Percentiles rank a stretch among this genome's conserved stretches.
These are phyloP conservation scores for Zygnema circumcarinatum DNA, from an alignment of 139 green algal genomes.

Conservation along the genomic window DNA sequence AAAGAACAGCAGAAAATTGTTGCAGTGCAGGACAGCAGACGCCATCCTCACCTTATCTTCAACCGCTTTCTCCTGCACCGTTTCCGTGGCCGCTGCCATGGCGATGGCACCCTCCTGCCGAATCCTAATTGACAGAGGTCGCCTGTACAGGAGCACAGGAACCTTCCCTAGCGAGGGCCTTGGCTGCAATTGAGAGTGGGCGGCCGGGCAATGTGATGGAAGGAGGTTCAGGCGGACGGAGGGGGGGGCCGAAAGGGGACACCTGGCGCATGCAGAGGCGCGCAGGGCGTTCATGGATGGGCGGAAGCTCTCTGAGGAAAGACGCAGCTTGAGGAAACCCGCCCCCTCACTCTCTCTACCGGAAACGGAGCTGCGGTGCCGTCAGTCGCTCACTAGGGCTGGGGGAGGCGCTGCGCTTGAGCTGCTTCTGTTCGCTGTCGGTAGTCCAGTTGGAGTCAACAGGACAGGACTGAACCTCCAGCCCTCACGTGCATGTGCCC, in stretches of 20 bases:
- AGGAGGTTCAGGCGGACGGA: not conserved
- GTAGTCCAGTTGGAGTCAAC: no score
- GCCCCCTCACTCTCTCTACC: no score
- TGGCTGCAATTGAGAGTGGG: no score
- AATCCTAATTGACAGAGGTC: not conserved
- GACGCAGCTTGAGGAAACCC: no score
- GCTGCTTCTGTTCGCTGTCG: no score
- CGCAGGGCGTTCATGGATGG: not conserved
- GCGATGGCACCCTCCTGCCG: not conserved
- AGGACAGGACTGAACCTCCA: no score
- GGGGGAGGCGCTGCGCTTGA: no score
- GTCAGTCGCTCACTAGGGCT: no score
- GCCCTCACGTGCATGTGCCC: no score
- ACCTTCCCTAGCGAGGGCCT: not conserved
- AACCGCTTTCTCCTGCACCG: not conserved
- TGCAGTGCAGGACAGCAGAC: not conserved
- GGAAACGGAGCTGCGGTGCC: no score
- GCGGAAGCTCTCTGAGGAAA: no score
- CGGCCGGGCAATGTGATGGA: not conserved
- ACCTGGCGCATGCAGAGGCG: not conserved
- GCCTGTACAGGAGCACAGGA: not conserved
- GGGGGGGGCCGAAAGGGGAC: not conserved
- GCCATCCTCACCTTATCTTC: not conserved
- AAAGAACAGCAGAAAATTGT: not conserved
- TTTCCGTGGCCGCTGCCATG: not conserved